phyloP scores from a whole-genome alignment of 1,284 basidiomycete genomes.

The Naganishia sp. region DNA sequence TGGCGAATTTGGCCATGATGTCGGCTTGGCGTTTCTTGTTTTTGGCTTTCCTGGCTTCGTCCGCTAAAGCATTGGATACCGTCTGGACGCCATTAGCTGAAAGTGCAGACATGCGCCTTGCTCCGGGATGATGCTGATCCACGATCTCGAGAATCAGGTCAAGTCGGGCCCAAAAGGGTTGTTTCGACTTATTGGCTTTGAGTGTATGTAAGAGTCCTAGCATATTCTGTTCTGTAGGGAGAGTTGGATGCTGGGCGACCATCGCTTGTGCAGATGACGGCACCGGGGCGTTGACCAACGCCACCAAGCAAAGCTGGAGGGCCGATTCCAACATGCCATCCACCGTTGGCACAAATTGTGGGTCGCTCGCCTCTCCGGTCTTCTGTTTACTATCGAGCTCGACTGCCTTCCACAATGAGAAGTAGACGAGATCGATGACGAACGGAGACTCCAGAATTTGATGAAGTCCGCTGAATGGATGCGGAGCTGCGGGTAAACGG shows the following conservation, averaged over 20 bases:
- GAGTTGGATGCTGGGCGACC: constrained; percentile 61
- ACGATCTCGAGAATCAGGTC: constrained; percentile 73
- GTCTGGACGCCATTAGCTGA: constrained; percentile 6
- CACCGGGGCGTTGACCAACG: constrained; percentile 69
- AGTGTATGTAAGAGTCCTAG: constrained; percentile 71
- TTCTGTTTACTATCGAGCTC: constrained; percentile 7
- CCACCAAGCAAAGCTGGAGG: constrained; percentile 81
- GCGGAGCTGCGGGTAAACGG: constrained; percentile 55
- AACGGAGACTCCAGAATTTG: constrained; percentile 44
- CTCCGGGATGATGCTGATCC: constrained; percentile 54
- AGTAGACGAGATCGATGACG: constrained; percentile 44
- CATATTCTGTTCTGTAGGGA: constrained; percentile 52
- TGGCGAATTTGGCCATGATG: constrained; percentile 90
- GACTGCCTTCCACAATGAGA: constrained; percentile 37
- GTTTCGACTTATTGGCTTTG: constrained; percentile 72
- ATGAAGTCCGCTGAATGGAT: constrained; percentile 43
- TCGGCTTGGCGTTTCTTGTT: constrained; percentile 71
- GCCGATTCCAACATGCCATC: constrained; percentile 76
- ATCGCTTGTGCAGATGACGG: constrained; percentile 58
- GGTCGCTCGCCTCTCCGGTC: constrained; percentile 17
- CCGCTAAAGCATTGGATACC: constrained; percentile 27
- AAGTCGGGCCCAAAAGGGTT: constrained; percentile 67
- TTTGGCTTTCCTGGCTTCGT: constrained; percentile 32
- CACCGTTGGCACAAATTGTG: constrained; percentile 36
- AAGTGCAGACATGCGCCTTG: constrained; percentile 37